A percentile compares a stretch with the other conserved stretches of the same genome.
Conservation (phyloP, 106 monocot genomes). For the Dendrobium nobile region DNA sequence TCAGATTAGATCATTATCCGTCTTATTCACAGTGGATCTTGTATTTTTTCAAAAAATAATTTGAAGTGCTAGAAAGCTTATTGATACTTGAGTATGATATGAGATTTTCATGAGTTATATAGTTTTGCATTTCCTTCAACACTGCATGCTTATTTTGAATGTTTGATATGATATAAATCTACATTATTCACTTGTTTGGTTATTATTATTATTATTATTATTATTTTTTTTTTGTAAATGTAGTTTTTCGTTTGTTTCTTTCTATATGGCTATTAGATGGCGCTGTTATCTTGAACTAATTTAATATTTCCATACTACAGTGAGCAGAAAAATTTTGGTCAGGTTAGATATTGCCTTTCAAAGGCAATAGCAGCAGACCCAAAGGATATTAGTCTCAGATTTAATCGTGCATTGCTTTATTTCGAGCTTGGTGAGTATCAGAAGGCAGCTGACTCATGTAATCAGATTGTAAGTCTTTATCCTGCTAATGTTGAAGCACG, state of each 20-base stretch:
- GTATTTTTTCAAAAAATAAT: no score
- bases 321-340: constrained; percentile 61
- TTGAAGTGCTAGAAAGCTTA: no score
- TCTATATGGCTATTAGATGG: neutral
- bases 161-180: neutral
- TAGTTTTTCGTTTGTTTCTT: neutral
- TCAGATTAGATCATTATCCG: no score
- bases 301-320: constrained; percentile 17
- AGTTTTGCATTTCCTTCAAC: neutral
- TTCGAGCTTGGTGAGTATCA: constrained; percentile 65
- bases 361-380: constrained; percentile 95
- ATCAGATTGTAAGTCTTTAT: constrained; percentile 52
- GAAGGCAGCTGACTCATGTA: constrained; percentile 70
- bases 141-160: neutral
- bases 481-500: constrained; percentile 56
- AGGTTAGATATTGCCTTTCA: constrained; percentile 70
- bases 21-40: no score
- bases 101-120: no score
- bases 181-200: neutral
- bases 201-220: no score
- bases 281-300: neutral
- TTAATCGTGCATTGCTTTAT: constrained; percentile 54
- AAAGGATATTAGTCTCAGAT: constrained; percentile 60
- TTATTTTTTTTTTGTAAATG: neutral
- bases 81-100: no score